These are phyloP conservation scores for Apiotrichum brassicae DNA, from an alignment of 1,284 basidiomycete species.

Conservation along the genomic window DNA sequence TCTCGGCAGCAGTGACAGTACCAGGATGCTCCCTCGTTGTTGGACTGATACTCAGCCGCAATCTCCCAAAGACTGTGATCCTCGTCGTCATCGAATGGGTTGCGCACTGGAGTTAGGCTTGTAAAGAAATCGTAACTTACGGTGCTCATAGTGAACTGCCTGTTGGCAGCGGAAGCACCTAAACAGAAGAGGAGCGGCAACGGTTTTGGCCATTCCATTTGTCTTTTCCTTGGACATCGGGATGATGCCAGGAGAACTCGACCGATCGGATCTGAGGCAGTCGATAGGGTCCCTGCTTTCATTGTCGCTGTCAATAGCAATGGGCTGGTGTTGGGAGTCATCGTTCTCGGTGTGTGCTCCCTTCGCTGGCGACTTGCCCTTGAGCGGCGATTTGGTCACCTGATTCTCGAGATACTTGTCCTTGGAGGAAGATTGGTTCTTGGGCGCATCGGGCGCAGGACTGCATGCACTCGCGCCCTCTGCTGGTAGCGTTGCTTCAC, in stretches of 20 bases:
- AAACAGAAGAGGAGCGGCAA: constrained; percentile 54
- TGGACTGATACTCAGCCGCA: constrained; percentile 55
- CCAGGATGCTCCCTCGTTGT: constrained; percentile 52
- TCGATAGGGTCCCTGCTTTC: neutral
- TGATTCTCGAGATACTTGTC: too few species aligned
- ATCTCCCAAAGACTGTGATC: constrained; percentile 15
- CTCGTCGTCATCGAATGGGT: constrained; percentile 17
- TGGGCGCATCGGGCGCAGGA: too few species aligned
- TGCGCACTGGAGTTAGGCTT: constrained; percentile 20
- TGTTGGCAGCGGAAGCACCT: constrained; percentile 75
- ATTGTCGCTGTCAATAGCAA: constrained; percentile 16
- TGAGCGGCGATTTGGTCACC: too few species aligned
- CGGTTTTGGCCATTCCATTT: neutral
- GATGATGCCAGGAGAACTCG: too few species aligned
- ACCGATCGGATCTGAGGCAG: too few species aligned
- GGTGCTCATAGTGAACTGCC: constrained; percentile 68
- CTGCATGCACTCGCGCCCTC: neutral
- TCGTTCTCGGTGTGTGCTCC: neutral
- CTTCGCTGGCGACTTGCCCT: too few species aligned
- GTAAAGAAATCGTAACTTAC: constrained; percentile 18
- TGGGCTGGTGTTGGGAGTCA: neutral
- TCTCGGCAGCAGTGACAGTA: constrained; percentile 72
- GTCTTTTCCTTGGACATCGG: neutral
- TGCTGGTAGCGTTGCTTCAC: neutral
- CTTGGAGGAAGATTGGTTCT: too few species aligned